Percentiles rank a stretch among this genome's conserved stretches.
phyloP scores from a whole-genome alignment of 2,329 filamentous ascomycete species.

The Pyrenophora teres region DNA sequence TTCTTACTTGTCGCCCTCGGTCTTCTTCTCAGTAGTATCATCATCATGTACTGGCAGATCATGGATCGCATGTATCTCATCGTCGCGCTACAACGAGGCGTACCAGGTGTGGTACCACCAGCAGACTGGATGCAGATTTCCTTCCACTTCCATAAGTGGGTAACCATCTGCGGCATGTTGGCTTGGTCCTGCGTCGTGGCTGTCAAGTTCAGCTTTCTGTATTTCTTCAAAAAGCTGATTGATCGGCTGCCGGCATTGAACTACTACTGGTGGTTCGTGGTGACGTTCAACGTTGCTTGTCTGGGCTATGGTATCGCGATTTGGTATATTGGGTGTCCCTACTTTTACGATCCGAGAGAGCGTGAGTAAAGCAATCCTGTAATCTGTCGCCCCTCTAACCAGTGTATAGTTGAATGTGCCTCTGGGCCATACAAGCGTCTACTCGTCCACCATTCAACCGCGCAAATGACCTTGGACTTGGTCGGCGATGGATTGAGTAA shows the following conservation, averaged over 20 bases:
- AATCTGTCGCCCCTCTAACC: not conserved
- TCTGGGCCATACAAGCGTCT: not conserved
- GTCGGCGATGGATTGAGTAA: constrained; percentile 6
- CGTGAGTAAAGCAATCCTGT: not conserved
- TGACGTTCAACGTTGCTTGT: not conserved
- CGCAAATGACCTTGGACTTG: constrained; percentile 1
- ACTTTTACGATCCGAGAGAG: not conserved
- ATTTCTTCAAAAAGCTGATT: constrained; percentile 1
- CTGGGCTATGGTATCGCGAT: not conserved
- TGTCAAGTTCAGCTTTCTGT: constrained; percentile 1
- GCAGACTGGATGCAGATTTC: not conserved
- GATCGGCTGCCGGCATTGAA: not conserved
- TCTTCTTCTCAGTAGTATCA: not conserved
- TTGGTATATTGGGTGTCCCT: not conserved
- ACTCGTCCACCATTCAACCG: not conserved
- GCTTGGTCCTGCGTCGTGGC: not conserved
- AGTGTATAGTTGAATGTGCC: not conserved
- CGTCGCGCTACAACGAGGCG: not conserved
- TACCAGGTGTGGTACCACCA: not conserved
- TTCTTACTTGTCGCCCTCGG: not conserved
- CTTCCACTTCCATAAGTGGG: constrained; percentile 5
- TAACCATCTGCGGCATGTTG: not conserved
- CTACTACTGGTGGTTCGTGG: not conserved
- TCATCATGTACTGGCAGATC: not conserved
- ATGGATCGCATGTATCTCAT: not conserved